Evolutionary conservation across 805 yeast species (phyloP), one percentile per base, ranked within the genome.

Genomic region (Saturnispora gosingensis): DNA sequence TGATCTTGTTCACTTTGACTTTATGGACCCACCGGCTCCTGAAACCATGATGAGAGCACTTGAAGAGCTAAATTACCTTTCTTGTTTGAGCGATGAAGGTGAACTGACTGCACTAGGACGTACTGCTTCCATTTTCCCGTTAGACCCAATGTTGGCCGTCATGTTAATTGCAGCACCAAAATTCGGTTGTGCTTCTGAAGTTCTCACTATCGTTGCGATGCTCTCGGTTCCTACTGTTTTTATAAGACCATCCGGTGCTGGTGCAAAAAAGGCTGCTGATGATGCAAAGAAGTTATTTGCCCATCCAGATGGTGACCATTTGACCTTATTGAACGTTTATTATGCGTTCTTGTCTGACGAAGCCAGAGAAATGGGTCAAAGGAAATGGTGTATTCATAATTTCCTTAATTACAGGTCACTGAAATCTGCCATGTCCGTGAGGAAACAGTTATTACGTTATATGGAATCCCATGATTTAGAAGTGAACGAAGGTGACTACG

Each of bases 21-120:
- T 93, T 65, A 91, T 91, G 96, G 99, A 91, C 65, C 98, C 99
- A 7, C 99, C 99, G 13, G 98, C 98, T 2, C 99, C 99, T 9
- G 99, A 91, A 69, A 93, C 99, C 6, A 93, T 91, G 99, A 93
- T 93, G 99, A 78, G 99, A 66, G 98, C 98, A 0, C 73, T 91
- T 56, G 99, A 91, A 68, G 99, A 91, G 67, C 76, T 91, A 62
- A 90, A 93, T 65, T 93, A 88, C 65, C 73, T 91, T 55, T 83
- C 85, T 22, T 93, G 97, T 71, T 75, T 91, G 49, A 87, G 88
- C 58, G 97, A 93, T 65, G 91, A 88, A 45, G 99, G 98, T 54
- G 83, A 85, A 50, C 71, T 91, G 58, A 93, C 98, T 0, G 78
- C 93, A 1, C 72, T 91, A 55, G 99, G 99, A 54, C 77, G 97